Base-by-base conservation (phyloP, 2,329 filamentous ascomycete genomes). In the Fonsecaea pugnacius region DNA sequence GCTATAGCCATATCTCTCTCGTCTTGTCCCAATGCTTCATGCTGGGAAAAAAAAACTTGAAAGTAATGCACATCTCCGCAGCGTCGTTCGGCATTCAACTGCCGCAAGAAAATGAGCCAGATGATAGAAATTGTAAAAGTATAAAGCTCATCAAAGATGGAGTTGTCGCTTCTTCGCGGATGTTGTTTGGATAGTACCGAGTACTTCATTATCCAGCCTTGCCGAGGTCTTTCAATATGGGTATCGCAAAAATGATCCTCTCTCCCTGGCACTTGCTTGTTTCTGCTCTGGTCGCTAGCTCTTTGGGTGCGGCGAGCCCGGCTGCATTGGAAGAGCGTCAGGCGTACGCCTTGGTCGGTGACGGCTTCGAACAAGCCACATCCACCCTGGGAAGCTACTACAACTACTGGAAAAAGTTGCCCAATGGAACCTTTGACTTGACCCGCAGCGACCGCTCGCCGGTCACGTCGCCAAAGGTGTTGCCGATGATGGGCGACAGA, bases 401-500 rank as follows among this genome's bases (percentile, higher is more conserved):
- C 66, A 76, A 75, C 65, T 75, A 75, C 69, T 76, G 72, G 71
- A 60, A 66, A 38, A 67, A 70, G 50, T 68, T 69, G 40, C 69
- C 70, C 43, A 70, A 69, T 48, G 70, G 71, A 30, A 60, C 56
- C 16, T 75, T 64, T 60, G 74, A 76, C 67, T 67, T 76, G 33
- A 77, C 73, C 12, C 67, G 73, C 58, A 73, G 71, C 32, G 67
- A 72, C 14, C 64, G 70, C 16, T 65, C 73, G 40, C 68, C 73
- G 2, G 66, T 70, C 27, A 72, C 70, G 12, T 56, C 59, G 7
- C 64, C 64, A 16, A 66, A 66, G 51, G 54, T 61, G 21, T 63
- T 63, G 16, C 72, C 73, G n/a, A 73, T 74, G 63, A 67, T 70
- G 8, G 73, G 74, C 53, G 16, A 35, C 36, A 35, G 61, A 18